Evolutionary conservation across 768 basidiomycete species (phyloP), one percentile per base, ranked within the genome.

Genomic region (Piloderma croceum): DNA sequence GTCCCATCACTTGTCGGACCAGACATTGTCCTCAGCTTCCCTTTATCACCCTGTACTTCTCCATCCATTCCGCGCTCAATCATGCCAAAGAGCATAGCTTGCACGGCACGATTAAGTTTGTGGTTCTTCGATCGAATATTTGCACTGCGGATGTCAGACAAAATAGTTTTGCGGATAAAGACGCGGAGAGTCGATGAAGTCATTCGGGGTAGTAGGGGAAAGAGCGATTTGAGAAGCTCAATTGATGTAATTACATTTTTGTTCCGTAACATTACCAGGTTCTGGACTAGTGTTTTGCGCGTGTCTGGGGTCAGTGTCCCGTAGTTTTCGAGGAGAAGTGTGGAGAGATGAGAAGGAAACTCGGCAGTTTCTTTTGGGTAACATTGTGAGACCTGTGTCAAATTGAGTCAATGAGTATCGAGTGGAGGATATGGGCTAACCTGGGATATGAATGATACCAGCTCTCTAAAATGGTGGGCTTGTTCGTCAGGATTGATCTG

Each of bases 51-150:
- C 12, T 80, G 57, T 12, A 90, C 78, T 50, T 90, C 81, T 1
- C 70, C 82, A 29, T 80, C 78, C 83, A 91, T 88, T 10, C 91
- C 92, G 27, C 84, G 79, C 60, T 96, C 93, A 6, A 97, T 80
- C 93, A 98, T 98, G 32, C 79, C 77, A 58, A 98, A 98, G 22
- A 98, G 70, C 76, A 98, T 87, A 10, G 90, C 83, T 58, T 99
- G 96, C 1, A 99, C 90, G 17, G 91, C 84, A 25, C 90, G 79
- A 58, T 99, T 99, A 20, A 99, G 78, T 59, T 94, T 93, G 67
- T 96, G 91, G 55, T 97, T 96, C 58, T 88, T 90, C 29, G 83
- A 73, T 39, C 79, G 82, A 24, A 80, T 63, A 59, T 99, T 99
- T 31, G 94, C 92, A 1, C 84, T 87, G 48, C 81, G 80, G 45